phyloP scores from a whole-genome alignment of 257 asterid genomes.

The Solanum rostratum region DNA sequence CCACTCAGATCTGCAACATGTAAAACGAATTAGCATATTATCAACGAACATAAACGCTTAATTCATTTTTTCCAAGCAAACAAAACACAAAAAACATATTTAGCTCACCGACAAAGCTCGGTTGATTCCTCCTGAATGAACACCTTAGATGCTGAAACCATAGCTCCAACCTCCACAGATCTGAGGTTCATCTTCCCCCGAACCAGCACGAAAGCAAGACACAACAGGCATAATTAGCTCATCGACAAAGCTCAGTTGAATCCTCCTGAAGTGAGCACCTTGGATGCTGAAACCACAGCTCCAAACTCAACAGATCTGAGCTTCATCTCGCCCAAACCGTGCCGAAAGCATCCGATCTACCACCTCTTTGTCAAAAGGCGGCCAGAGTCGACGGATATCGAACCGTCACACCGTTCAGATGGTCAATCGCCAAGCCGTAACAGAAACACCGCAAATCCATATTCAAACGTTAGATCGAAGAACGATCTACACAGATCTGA shows the following conservation, averaged over 20 bases:
- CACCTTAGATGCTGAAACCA: not conserved
- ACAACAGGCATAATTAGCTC: not conserved
- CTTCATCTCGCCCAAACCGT: not conserved
- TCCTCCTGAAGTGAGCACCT: not conserved
- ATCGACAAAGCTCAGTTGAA: not conserved
- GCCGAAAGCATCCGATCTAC: not conserved
- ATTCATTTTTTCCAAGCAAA: not conserved
- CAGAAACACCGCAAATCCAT: slow-evolving; percentile 2
- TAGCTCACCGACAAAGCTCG: not conserved
- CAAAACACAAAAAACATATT: not conserved
- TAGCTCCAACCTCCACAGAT: not conserved
- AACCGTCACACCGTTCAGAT: not conserved
- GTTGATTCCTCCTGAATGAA: not conserved
- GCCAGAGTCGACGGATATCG: not conserved
- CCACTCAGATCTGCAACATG: not conserved
- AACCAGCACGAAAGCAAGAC: not conserved
- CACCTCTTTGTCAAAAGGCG: not conserved
- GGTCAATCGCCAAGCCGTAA: too few relatives aligned
- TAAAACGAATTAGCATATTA: too few relatives aligned
- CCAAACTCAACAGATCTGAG: not conserved
- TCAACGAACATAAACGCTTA: not conserved
- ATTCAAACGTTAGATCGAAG: slow-evolving; percentile 16
- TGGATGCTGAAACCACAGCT: not conserved
- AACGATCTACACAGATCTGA: slow-evolving; percentile 10
- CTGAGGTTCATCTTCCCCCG: too few relatives aligned